Conservation (phyloP, 2,329 filamentous ascomycete genomes). For the Trichoderma semiorbis region DNA sequence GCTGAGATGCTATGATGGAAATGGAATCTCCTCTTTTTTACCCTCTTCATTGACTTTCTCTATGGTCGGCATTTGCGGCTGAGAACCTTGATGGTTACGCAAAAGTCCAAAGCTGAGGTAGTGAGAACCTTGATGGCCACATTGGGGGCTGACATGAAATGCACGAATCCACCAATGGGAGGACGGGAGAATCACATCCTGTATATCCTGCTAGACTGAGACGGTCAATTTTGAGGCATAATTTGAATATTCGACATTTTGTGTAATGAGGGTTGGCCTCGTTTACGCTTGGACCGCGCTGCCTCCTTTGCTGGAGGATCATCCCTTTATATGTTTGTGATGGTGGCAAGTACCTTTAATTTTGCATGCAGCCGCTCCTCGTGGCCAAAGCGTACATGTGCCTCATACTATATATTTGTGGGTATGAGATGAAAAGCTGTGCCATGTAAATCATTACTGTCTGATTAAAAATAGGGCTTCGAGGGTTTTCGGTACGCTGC, state of each 20-base stretch:
- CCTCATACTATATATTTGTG: background rate
- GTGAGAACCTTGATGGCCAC: slow-evolving; percentile 17
- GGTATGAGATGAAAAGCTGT: background rate
- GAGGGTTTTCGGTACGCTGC: background rate
- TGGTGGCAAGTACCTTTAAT: background rate
- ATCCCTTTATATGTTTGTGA: background rate
- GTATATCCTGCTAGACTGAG: background rate
- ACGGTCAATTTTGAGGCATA: background rate
- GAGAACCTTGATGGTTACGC: slow-evolving; percentile 16
- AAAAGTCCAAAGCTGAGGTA: background rate
- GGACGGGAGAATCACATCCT: background rate
- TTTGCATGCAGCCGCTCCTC: background rate
- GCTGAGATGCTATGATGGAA: background rate
- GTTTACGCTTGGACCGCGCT: background rate
- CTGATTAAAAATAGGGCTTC: background rate
- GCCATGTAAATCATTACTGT: background rate
- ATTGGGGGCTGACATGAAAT: background rate
- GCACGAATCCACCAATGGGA: background rate
- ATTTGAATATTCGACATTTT: background rate
- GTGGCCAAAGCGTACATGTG: background rate
- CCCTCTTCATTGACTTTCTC: background rate
- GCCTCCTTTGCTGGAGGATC: background rate
- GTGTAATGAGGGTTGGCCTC: background rate
- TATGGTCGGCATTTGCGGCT: background rate
- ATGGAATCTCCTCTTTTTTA: background rate